A percentile compares a stretch with the other conserved stretches of the same genome.
These are phyloP conservation scores for Bryoerythrophyllum caledonicum DNA, from an alignment of 225 moss, liverwort and hornwort species.

Conservation along the genomic window DNA sequence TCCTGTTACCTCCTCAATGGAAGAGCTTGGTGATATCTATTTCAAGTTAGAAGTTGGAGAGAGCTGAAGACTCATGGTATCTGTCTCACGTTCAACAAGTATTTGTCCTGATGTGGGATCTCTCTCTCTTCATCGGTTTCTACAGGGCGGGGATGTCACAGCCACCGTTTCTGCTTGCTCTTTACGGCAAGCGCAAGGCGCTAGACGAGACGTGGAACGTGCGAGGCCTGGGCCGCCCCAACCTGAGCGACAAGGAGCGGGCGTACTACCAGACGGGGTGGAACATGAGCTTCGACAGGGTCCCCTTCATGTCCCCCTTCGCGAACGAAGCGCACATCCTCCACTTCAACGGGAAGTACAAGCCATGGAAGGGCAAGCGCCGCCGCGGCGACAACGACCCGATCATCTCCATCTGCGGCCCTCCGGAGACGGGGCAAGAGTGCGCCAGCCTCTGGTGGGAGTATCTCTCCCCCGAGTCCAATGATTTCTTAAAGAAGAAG, in stretches of 20 bases:
- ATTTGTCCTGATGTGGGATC: no score
- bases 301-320: constrained; percentile 69
- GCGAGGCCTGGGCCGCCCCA: constrained; percentile 75
- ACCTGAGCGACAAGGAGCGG: constrained; percentile 65
- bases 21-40: no score
- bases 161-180: constrained; percentile 82
- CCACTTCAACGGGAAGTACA: constrained; percentile 80
- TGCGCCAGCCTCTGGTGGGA: constrained; percentile 89
- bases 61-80: no score
- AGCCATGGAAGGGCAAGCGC: constrained; percentile 87
- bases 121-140: no score
- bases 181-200: constrained; percentile 74
- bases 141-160: constrained; percentile 88
- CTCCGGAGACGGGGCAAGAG: constrained; percentile 40
- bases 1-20: no score
- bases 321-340: constrained; percentile 78
- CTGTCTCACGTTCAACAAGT: no score
- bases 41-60: no score
- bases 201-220: constrained; percentile 81
- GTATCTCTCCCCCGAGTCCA: constrained; percentile 61
- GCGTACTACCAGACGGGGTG: constrained; percentile 48
- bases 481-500: constrained; percentile 65
- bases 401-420: constrained; percentile 76
- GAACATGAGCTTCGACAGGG: constrained; percentile 47
- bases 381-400: constrained; percentile 33